Conservation (phyloP, 2,329 filamentous ascomycete species). For the Monilinia vaccinii-corymbosi region DNA sequence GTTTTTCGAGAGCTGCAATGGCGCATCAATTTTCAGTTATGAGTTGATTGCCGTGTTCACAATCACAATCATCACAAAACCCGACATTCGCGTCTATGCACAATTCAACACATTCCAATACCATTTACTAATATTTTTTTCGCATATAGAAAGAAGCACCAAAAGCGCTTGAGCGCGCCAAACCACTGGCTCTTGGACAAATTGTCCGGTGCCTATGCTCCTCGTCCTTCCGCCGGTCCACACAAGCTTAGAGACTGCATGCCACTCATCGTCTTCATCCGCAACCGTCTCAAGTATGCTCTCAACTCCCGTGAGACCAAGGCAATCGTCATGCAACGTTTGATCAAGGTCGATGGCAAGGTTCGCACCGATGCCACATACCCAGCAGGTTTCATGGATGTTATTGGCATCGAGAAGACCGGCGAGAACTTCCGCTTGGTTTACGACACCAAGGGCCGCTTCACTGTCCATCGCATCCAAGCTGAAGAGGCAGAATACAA, state of each 20-base stretch:
- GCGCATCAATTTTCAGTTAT: neutral
- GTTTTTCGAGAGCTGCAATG: neutral
- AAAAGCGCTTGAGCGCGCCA: slow-evolving; percentile 98
- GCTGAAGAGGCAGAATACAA: slow-evolving; percentile 99
- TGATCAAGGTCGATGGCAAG: slow-evolving; percentile 99
- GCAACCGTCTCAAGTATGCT: slow-evolving; percentile 96
- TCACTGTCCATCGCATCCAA: slow-evolving; percentile 99
- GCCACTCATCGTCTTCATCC: slow-evolving; percentile 97
- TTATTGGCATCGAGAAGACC: slow-evolving; percentile 99
- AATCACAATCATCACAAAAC: neutral
- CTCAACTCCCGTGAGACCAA: slow-evolving; percentile 97
- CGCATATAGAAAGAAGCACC: slow-evolving; percentile 82
- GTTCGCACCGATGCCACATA: slow-evolving; percentile 98
- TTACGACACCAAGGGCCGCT: slow-evolving; percentile 99
- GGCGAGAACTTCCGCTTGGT: slow-evolving; percentile 99
- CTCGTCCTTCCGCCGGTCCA: slow-evolving; percentile 70
- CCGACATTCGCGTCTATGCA: neutral
- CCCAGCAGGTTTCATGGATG: slow-evolving; percentile 98
- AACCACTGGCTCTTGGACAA: slow-evolving; percentile 99
- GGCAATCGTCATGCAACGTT: slow-evolving; percentile 97
- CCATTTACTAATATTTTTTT: slow-evolving; percentile 8
- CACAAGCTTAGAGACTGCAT: slow-evolving; percentile 99
- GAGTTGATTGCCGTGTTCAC: neutral
- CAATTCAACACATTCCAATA: neutral
- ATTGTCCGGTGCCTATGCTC: slow-evolving; percentile 82